These are phyloP conservation scores for Entophlyctis helioformis DNA, from an alignment of 192 early-diverging fungal genomes.

Conservation along the genomic window DNA sequence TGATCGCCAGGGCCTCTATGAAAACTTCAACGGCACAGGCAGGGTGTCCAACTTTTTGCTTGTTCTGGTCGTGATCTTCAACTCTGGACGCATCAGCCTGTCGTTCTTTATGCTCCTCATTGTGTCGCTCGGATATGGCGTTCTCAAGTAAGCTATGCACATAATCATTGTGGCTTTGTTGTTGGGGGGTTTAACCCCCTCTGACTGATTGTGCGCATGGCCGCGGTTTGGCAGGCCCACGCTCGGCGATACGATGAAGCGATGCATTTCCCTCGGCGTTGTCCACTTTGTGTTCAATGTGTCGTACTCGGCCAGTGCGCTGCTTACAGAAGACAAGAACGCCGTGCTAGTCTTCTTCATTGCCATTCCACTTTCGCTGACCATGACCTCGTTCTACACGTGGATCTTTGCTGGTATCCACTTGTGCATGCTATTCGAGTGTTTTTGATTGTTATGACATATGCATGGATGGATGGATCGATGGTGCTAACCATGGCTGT, in stretches of 20 bases:
- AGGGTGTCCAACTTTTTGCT: constrained; percentile 34
- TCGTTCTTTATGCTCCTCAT: constrained; percentile 96
- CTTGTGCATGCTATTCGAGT: neutral
- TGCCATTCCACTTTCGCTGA: constrained; percentile 74
- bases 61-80: constrained; percentile 64
- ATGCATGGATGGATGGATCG: neutral
- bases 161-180: too few relatives aligned
- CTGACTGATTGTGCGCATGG: too few relatives aligned
- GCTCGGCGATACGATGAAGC: constrained; percentile 81
- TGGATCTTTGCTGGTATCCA: constrained; percentile 68
- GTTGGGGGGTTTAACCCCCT: too few relatives aligned
- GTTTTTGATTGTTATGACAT: neutral
- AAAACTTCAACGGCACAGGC: constrained; percentile 28
- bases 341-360: constrained; percentile 63
- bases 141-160: constrained; percentile 78
- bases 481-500: too few relatives aligned
- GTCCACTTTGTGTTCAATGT: constrained; percentile 82
- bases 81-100: constrained; percentile 80
- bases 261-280: constrained; percentile 60
- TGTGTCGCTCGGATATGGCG: constrained; percentile 91
- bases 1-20: constrained; percentile 18
- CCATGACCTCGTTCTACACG: constrained; percentile 90
- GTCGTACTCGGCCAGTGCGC: constrained; percentile 71
- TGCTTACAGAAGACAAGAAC: constrained; percentile 56
- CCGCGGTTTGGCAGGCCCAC: constrained; percentile 58